Evolutionary conservation across 768 basidiomycete genomes (phyloP), one percentile per base, ranked within the genome.

Genomic region (Termitomyces sp.): DNA sequence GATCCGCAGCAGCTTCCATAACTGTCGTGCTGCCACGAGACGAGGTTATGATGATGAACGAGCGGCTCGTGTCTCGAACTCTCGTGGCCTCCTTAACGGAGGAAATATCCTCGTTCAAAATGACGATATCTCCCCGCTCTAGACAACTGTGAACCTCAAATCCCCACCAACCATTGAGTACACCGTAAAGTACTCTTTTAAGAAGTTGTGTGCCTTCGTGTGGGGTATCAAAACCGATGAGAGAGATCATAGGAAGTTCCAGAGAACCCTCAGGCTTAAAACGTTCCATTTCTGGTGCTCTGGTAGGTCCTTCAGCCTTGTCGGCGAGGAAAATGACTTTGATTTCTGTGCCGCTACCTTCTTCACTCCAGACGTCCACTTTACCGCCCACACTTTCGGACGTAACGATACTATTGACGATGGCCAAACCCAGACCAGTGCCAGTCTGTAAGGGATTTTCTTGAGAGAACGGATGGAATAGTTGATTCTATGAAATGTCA

Each of bases 391-490:
- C 87, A 64, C 87, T 91, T 49, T 91, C 87, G 2, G 92, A 93
- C 15, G 85, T 86, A 42, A 96, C 84, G 64, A 97, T 97, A 66
- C 89, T 93, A 77, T 91, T 94, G 70, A 97, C 96, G 65, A 98
- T 97, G 37, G 96, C 95, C 29, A 97, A 85, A 10, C 96, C 96
- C 8, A 98, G 83, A 5, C 95, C 96, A 1, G 95, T 97, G 1
- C 95, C 95, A 1, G 93, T 87, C 68, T 96, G 94, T 5, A 96
- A 72, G 0, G 95, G 94, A 66, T 96, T 96, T 73, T 97, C 96
- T 77, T 98, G 96, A 0, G 94, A 94, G 76, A 98, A 98, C 0
- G 96, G 96, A 67, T 96, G 96, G 77, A 97, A 98, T 5, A 98
- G 79, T 75, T 96, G 92, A 67, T 97, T 94, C 90, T 91, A 65